Base-by-base conservation (phyloP, 306 rosid genomes). In the Hippophae rhamnoides region DNA sequence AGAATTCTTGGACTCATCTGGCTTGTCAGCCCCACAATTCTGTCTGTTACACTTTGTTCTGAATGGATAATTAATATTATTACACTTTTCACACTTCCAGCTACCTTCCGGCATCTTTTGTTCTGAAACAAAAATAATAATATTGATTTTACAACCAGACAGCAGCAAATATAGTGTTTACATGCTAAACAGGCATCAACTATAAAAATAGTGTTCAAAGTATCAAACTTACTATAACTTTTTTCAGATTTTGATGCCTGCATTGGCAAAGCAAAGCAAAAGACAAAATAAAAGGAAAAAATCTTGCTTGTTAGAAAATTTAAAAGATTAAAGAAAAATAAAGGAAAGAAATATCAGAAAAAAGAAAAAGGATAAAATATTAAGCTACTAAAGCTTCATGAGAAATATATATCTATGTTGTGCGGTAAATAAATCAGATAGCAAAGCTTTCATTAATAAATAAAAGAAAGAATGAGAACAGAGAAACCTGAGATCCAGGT, bases 51-150 rank as follows among this genome's bases (percentile, higher is more conserved):
- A 93, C 81, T 93, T 93, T 75, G 85, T 93, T 75, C 99, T 78
- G 79, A 93, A 93, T 10, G 99, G 99, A 75, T 86, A 93, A 11
- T 93, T 93, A 58, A 93, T 81, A 68, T 93, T 93, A 66, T 93
- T 93, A 70, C 99, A 93, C 69, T 93, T 86, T 74, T 88, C 95
- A 38, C 99, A 93, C 65, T 89, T 88, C 99, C 99, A 93, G 83
- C 99, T 93, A 59, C 99, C 99, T 66, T 93, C 99, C 0, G 90
- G 99, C 78, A 79, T 88, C 80, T 93, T 93, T 86, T 86, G 99
- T 76, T 93, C 97, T 93, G 82, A 43, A 85, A 70, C 53, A 55
- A 67, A 63, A 11, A 53, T 50, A 27, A 27, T 43, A 57, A 27
- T 14, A 61, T 52, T 49, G 50, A 50, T 49, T 50, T 75, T 67